Evolutionary conservation across 148 eudicot genomes (phyloP), one percentile per base, ranked within the genome.

Genomic region (Amaranthus hypochondriacus): DNA sequence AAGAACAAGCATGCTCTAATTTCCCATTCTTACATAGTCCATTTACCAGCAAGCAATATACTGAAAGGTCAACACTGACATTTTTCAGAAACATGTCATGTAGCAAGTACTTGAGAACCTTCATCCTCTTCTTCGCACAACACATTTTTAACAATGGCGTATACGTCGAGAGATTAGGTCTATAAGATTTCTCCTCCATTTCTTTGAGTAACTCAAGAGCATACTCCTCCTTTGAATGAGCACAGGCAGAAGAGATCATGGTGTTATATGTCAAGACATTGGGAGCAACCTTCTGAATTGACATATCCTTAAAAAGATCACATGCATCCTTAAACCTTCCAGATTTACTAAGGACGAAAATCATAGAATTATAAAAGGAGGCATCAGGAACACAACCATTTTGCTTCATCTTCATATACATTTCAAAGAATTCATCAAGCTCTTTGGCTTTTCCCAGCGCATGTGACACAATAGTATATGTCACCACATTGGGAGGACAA

Each of bases 371-470:
- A 69, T 84, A 91, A 73, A 86, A 86, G 53, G 80, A 66, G 63
- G 88, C 18, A 81, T 94, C 97, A 47, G 84, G 92, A 69, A 54
- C 83, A 59, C 90, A 88, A n/a, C 83, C 84, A 64, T 63, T 70
- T 79, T 76, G 52, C 78, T 82, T 91, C 90, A 91, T 89, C 71
- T 74, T 83, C 76, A 91, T 84, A 64, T 84, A 94, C 21, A 94
- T 56, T 55, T 80, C 83, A 77, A 91, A 52, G 9, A 90, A 88
- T 81, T 84, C 80, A 66, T 79, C 76, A 9, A 75, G 77, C 68
- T 94, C 90, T 82, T 89, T 91, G 5, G 96, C 89, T 80, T 89
- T 86, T 66, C 92, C 96, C 7, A 79, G 76, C 53, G 96, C 88
- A 61, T 73, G 92, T 89, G 91, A 85, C 52, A 88, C 60, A 47